A percentile compares a stretch with the other conserved stretches of the same genome.
These are phyloP conservation scores for Penicillium argentinense DNA, from an alignment of 495 filamentous ascomycete genomes.

Conservation along the genomic window DNA sequence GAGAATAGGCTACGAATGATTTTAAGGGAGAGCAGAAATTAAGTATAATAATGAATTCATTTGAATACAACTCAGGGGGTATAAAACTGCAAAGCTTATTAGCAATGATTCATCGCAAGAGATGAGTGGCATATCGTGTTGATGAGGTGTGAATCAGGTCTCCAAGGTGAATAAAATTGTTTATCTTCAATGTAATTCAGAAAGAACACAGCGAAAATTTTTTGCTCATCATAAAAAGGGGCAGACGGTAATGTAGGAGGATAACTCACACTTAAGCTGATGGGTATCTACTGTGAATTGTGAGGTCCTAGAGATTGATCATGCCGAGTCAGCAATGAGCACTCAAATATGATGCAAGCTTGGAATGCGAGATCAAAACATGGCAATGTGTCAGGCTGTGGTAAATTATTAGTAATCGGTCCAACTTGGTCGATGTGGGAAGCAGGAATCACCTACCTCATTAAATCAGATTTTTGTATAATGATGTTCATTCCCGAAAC, in stretches of 20 bases:
- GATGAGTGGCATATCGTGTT: constrained; percentile 19
- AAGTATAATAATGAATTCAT: constrained; percentile 1
- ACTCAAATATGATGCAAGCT: constrained; percentile 27
- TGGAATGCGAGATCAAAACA: constrained; percentile 28
- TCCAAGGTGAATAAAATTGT: constrained; percentile 82
- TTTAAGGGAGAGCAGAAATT: background rate
- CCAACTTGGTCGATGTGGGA: background rate
- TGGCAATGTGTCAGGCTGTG: constrained; percentile 50
- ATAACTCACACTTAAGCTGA: constrained; percentile 28
- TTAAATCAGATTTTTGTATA: constrained; percentile 98
- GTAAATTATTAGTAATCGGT: constrained; percentile 40
- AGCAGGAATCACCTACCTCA: constrained; percentile 63
- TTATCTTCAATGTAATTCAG: constrained; percentile 74
- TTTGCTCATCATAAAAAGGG: constrained; percentile 62
- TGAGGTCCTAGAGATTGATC: constrained; percentile 28
- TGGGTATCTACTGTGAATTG: background rate
- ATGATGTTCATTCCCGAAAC: constrained; percentile 72
- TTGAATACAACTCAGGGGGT: constrained; percentile 9
- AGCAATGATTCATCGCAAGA: constrained; percentile 16
- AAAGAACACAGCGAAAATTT: constrained; percentile 79
- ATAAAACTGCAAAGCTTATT: constrained; percentile 19
- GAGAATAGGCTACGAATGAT: too few species aligned
- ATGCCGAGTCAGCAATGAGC: constrained; percentile 31
- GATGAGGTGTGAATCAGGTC: constrained; percentile 66
- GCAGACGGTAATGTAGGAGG: constrained; percentile 1